These are phyloP conservation scores for Cyclotella choctawhatcheeana DNA, from an alignment of 108 stramenopile genomes.

Conservation along the genomic window DNA sequence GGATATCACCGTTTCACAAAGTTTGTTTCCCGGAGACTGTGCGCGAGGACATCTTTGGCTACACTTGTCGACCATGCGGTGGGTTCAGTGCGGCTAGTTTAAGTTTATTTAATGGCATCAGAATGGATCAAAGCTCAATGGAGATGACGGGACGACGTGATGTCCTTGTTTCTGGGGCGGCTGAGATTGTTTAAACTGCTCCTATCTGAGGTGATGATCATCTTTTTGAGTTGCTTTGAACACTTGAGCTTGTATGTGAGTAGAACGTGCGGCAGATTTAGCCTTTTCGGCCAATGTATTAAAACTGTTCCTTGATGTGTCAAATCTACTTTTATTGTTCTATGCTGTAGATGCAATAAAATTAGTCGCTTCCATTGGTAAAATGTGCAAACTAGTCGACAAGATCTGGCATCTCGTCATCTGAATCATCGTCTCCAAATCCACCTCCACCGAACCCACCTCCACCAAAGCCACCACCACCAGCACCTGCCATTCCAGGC, in stretches of 20 bases:
- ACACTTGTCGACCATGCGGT: constrained; percentile 76
- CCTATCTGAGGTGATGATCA: too few species aligned
- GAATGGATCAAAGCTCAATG: constrained; percentile 16
- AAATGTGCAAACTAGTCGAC: constrained; percentile 65
- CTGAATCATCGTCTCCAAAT: too few species aligned
- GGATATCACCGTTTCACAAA: constrained; percentile 81
- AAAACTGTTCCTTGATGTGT: too few species aligned
- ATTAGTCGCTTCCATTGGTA: too few species aligned
- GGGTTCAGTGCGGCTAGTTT: constrained; percentile 7
- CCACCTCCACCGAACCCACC: constrained; percentile 48
- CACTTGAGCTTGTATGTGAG: too few species aligned
- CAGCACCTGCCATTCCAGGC: constrained; percentile 49
- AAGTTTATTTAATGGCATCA: neutral
- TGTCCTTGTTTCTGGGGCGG: neutral
- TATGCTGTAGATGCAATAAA: too few species aligned
- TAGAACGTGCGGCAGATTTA: too few species aligned
- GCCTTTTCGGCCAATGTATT: too few species aligned
- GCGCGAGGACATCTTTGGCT: constrained; percentile 84
- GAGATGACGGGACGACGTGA: constrained; percentile 29
- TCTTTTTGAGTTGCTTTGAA: too few species aligned
- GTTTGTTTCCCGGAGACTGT: constrained; percentile 77
- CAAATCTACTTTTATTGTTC: too few species aligned
- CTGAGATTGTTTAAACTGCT: constrained; percentile 36
- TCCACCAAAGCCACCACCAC: constrained; percentile 44
- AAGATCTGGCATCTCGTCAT: constrained; percentile 76